Evolutionary conservation across 148 eudicot species (phyloP).

Genomic region (Selenicereus undatus): DNA sequence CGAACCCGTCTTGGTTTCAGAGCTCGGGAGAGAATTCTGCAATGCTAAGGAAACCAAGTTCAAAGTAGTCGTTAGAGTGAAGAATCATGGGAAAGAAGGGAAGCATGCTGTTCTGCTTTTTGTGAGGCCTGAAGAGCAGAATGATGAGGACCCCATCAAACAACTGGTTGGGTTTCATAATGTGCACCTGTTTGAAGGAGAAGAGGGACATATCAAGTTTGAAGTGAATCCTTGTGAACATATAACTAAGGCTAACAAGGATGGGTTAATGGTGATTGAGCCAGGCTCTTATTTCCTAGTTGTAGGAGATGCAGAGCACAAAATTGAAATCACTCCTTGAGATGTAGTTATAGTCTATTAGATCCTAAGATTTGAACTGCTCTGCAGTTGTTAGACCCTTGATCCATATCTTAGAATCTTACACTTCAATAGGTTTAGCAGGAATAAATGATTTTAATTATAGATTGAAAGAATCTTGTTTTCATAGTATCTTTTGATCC

Average conservation of each 20-base stretch:
- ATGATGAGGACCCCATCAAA: conserved; percentile 42
- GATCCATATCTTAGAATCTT: background rate
- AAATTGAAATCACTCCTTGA: conserved; percentile 27
- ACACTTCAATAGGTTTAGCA: background rate
- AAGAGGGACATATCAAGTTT: conserved; percentile 39
- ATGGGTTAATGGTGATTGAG: conserved; percentile 54
- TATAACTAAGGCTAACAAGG: conserved; percentile 54
- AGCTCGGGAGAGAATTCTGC: conserved; percentile 34
- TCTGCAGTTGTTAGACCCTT: background rate
- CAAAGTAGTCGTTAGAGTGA: conserved; percentile 39
- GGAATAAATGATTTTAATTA: background rate
- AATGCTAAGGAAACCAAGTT: conserved; percentile 35
- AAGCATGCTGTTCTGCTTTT: conserved; percentile 53
- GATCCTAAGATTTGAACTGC: background rate
- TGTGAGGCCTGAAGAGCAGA: conserved; percentile 30
- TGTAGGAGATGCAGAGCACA: conserved; percentile 50
- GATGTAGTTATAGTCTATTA: background rate
- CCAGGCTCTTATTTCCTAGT: conserved; percentile 42
- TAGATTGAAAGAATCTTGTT: background rate
- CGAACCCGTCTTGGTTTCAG: conserved; percentile 32
- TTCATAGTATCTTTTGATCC: background rate
- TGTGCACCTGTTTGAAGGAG: conserved; percentile 42
- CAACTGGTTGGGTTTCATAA: conserved; percentile 56
- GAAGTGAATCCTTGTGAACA: conserved; percentile 70
- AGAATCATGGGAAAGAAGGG: conserved; percentile 47